These are phyloP conservation scores for Fennellomyces sp. DNA, from an alignment of 371 early-diverging fungal species.

Conservation along the genomic window DNA sequence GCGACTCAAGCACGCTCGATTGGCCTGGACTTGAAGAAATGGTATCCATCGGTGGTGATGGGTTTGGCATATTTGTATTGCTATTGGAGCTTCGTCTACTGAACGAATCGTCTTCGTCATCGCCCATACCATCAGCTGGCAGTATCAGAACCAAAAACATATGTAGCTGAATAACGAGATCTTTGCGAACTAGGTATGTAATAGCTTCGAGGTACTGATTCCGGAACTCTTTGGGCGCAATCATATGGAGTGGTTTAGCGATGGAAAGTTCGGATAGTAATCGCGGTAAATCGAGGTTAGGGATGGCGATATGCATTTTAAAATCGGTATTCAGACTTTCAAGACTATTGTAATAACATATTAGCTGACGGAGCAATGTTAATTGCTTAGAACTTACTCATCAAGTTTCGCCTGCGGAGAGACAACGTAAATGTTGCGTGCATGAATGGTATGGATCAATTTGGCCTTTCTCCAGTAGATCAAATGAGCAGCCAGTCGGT, in stretches of 20 bases:
- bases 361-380: too few relatives aligned
- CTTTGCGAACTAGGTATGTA: constrained; percentile 78
- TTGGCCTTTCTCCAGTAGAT: constrained; percentile 92
- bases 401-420: constrained; percentile 67
- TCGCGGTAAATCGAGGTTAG: constrained; percentile 67
- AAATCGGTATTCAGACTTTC: constrained; percentile 63
- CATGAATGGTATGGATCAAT: constrained; percentile 80
- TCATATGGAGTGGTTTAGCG: constrained; percentile 70
- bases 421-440: constrained; percentile 81
- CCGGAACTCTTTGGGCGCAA: constrained; percentile 69
- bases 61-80: constrained; percentile 13
- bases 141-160: constrained; percentile 73
- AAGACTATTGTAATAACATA: too few relatives aligned
- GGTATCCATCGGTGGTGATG: constrained; percentile 3
- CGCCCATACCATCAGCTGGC: constrained; percentile 25
- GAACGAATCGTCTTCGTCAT: constrained; percentile 5
- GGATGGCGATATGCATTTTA: constrained; percentile 54
- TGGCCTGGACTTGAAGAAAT: constrained; percentile 29
- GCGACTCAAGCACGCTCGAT: constrained; percentile 23
- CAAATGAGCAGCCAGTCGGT: constrained; percentile 86
- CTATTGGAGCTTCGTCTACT: constrained; percentile 8
- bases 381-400: constrained; percentile 38
- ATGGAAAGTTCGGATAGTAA: constrained; percentile 75
- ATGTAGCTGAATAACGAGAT: constrained; percentile 80
- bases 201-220: constrained; percentile 81